A percentile compares a stretch with the other conserved stretches of the same genome.
Evolutionary conservation across 2,329 filamentous ascomycete species (phyloP).

Genomic region (Fusarium secorum): DNA sequence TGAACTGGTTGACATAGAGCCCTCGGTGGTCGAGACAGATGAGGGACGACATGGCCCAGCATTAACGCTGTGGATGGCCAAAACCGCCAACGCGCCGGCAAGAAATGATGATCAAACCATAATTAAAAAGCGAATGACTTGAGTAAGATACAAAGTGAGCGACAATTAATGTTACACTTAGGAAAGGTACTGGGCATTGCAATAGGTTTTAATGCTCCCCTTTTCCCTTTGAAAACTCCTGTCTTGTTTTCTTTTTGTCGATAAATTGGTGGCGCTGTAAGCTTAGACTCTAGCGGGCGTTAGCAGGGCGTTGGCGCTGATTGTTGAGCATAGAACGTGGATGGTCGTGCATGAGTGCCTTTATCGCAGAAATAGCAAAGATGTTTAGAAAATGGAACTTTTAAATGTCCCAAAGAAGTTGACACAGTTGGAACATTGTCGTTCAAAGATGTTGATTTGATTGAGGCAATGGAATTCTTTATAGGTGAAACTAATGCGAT

Average conservation of each 20-base stretch:
- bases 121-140: not conserved
- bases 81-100: not conserved
- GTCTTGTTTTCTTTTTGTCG: not conserved
- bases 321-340: not conserved
- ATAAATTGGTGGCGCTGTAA: not conserved
- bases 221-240: not conserved
- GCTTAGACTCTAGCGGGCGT: not conserved
- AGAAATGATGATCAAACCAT: not conserved
- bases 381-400: not conserved
- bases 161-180: too few species aligned
- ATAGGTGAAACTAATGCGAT: not conserved
- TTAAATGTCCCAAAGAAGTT: too few species aligned
- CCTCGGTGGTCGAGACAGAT: not conserved
- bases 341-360: not conserved
- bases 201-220: not conserved
- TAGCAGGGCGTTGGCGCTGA: not conserved
- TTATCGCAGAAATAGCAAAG: not conserved
- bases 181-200: not conserved
- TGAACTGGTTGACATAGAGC: not conserved
- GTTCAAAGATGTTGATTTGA: not conserved
- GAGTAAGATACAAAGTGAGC: not conserved
- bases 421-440: not conserved
- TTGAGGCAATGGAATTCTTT: fast-evolving
- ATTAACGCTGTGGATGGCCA: not conserved
- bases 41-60: not conserved